Conservation (phyloP, 2,329 filamentous ascomycete species). For the Dactylellina parvicollis region DNA sequence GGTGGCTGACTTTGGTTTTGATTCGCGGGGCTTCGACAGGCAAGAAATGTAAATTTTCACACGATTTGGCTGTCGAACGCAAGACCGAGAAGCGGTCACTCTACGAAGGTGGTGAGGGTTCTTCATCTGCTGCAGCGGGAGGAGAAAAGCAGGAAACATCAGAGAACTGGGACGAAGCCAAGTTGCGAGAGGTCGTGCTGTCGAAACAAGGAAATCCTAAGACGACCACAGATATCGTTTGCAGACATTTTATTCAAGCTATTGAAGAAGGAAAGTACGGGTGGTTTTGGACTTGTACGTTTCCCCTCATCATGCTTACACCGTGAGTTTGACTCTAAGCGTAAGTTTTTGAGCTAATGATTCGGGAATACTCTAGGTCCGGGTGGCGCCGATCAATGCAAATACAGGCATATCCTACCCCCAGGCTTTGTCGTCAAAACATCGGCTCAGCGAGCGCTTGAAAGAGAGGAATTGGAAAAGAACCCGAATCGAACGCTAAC, state of each 20-base stretch:
- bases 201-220: slow-evolving; percentile 98
- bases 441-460: slow-evolving; percentile 92
- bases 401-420: slow-evolving; percentile 95
- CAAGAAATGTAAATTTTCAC: slow-evolving; percentile 96
- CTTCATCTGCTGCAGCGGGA: slow-evolving; percentile 75
- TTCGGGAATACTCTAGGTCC: slow-evolving; percentile 64
- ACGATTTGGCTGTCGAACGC: slow-evolving; percentile 86
- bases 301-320: background rate
- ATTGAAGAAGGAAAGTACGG: slow-evolving; percentile 99
- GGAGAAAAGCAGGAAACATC: slow-evolving; percentile 93
- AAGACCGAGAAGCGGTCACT: slow-evolving; percentile 92
- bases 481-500: slow-evolving; percentile 93
- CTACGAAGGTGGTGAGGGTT: slow-evolving; percentile 83
- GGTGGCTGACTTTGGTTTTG: no score
- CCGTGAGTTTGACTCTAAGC: no score
- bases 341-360: background rate
- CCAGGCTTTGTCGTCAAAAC: slow-evolving; percentile 98
- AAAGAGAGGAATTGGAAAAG: slow-evolving; percentile 96
- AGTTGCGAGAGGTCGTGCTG: slow-evolving; percentile 86
- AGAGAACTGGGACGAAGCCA: slow-evolving; percentile 97
- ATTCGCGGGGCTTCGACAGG: no score
- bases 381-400: slow-evolving; percentile 96
- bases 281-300: slow-evolving; percentile 92
- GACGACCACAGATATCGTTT: slow-evolving; percentile 96
- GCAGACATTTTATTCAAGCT: slow-evolving; percentile 97